Percentiles rank a stretch among this genome's conserved stretches.
Evolutionary conservation across 306 rosid species (phyloP).

Genomic region (Corylus americana): DNA sequence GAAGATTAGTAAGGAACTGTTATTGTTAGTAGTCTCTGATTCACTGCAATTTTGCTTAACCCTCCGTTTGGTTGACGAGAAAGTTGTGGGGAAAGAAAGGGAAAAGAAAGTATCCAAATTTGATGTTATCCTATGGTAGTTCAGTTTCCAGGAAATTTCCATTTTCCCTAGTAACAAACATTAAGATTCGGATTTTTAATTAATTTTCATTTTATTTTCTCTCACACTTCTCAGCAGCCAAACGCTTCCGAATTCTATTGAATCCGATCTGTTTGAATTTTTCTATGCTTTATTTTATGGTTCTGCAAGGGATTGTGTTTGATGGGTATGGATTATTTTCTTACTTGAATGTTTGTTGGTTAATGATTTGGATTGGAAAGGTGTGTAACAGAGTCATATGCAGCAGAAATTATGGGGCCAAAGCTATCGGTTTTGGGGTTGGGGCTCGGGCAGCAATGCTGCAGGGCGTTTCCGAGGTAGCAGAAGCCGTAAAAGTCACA

Average conservation of each 20-base stretch:
- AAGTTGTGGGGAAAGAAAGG: neutral
- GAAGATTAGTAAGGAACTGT: constrained; percentile 48
- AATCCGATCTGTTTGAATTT: neutral
- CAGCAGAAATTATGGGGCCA: constrained; percentile 69
- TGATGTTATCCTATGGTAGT: neutral
- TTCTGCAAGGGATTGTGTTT: neutral
- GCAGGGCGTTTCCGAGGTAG: constrained; percentile 87
- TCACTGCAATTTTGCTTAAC: neutral
- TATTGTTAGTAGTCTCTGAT: neutral
- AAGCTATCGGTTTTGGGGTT: constrained; percentile 78
- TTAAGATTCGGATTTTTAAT: neutral
- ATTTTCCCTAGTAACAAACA: neutral
- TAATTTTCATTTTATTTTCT: neutral
- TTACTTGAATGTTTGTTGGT: neutral
- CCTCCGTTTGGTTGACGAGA: neutral
- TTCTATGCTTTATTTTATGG: neutral
- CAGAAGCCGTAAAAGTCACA: constrained; percentile 96
- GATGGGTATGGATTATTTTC: constrained; percentile 13
- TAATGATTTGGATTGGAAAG: constrained; percentile 34
- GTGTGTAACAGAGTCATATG: constrained; percentile 42
- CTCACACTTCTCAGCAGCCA: constrained; percentile 1
- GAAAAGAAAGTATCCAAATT: neutral
- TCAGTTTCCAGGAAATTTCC: neutral
- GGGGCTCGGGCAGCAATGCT: constrained; percentile 92
- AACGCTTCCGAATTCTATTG: neutral